Base-by-base conservation (phyloP, 768 basidiomycete genomes). In the Scleroderma citrinum region DNA sequence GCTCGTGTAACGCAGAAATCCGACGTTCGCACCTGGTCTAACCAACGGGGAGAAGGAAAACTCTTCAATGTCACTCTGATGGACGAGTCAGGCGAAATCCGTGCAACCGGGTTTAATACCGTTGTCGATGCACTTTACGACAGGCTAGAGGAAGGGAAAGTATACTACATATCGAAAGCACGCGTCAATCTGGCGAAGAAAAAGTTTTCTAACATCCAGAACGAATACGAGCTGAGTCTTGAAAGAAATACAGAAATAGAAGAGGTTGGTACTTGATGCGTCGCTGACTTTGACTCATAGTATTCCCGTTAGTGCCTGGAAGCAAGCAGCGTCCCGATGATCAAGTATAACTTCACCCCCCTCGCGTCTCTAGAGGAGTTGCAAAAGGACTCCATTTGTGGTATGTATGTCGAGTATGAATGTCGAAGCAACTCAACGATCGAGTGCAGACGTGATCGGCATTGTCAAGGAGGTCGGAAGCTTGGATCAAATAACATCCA, bases 161-260 rank as follows among this genome's bases (percentile, higher is more conserved):
- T 94, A 7, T 98, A 93, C 64, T 92, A 76, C 60, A 75, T 98
- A 47, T 92, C 92, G 0, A 89, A 86, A 62, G 96, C 88, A 5
- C 80, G 91, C 43, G 86, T 98, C 61, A 91, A 92, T 60, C 82
- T 97, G 13, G 95, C 94, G 29, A 98, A 96, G 73, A 97, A 93
- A 71, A 94, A 96, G 68, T 99, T 95, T 67, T 87, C 80, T 30
- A 92, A 89, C 61, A 68, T 95, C 44, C 71, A 76, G 54, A 96
- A 94, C 62, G 94, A 98, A 61, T 98, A 97, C 59, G 94, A 98
- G 64, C 80, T 99, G 54, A 76, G 72, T 44, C 74, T 99, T n/a
- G 91, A 93, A 55, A 81, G 78, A 53, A 76, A 80, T 49, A 92
- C 92, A 0, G 87, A 89, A 52, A 74, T 98, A 19, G 86, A 90